Base-by-base conservation (phyloP, 768 basidiomycete genomes). In the Fibroporia radiculosa region DNA sequence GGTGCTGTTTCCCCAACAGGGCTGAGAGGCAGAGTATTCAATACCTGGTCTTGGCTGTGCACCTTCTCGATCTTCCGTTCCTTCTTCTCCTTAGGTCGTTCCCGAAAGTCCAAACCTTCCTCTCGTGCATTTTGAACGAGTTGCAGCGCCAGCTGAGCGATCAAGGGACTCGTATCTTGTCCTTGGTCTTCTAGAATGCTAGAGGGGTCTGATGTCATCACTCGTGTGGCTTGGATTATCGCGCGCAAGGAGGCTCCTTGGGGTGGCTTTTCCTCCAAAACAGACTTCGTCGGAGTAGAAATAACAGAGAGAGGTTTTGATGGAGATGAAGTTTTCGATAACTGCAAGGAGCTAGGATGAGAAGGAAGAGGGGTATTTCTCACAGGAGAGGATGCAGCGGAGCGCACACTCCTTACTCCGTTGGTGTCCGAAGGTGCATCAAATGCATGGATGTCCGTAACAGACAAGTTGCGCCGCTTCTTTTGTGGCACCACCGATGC, bases 181-280 rank as follows among this genome's bases (percentile, higher is more conserved):
- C 84, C 86, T 46, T 79, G 73, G 59, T 90, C 83, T 0, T 75
- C 72, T 8, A 92, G 73, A 45, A 92, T 77, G 51, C 85, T 87
- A 11, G 73, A 67, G 0, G 88, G 74, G 53, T 86, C 86, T 2
- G 78, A 71, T 0, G 84, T 84, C 87, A 92, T 90, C n/a, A 91
- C 82, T 3, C 89, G 78, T 1, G 84, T 91, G 1, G 89, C 87
- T 44, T 90, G 81, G 14, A 77, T 74, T 44, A 92, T 88, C 1
- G 89, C 89, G 5, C 77, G 77, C 2, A 92, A 59, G 0, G 84
- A 75, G 0, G 80, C 62, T 1, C 86, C 84, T 55, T 90, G 87
- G 0, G 58, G 65, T 6, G 44, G 59, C 31, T 50, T 60, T 32
- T 62, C 63, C 25, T 63, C 56, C 2, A 33, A 5, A 12, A 46